Evolutionary conservation across 805 yeast species (phyloP), one percentile per base, ranked within the genome.

Genomic region (Danielia oregonensis): DNA sequence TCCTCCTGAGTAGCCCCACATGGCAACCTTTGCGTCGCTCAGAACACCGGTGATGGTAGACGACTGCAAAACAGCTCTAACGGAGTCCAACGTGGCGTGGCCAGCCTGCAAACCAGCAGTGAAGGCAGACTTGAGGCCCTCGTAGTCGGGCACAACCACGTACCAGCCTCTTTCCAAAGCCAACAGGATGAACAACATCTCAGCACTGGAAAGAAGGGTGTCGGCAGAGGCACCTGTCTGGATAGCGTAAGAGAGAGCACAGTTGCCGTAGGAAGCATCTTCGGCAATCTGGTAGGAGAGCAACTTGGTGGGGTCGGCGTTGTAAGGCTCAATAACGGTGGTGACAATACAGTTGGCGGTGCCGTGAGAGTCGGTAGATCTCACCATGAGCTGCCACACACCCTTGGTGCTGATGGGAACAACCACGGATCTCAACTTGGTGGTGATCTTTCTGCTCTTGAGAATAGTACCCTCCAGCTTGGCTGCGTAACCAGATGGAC

Each of bases 51-150:
- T 43, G 4, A 35, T 22, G 32, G 40, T 38, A 8, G 28, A 30
- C 10, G 52, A 35, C 3, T 19, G 15, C 16, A 50, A 26, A n/a
- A 39, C 42, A 5, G 50, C 55, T 23, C 49, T 35, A 13, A 53
- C 30, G 5, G 51, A 36, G 31, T 53, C 48, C 32, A 53, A 44
- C 11, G 42, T 35, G 8, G 52, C 44, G 17, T 47, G 40, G 5
- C 51, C 55, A 15, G 53, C 44, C 35, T 43, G 47, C 10, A 31
- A 29, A 9, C 54, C 54, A 23, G 41, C 51, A 13, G 49, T 39
- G 32, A 48, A 53, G 6, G 51, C 43, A 12, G 49, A 40, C 16
- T 39, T 38, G 4, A 43, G 46, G 2, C 56, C 56, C 24, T 51
- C 51, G 33, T 47, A 46, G 30, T 53, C 56, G 8, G 56, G 50